A percentile compares a stretch with the other conserved stretches of the same genome.
phyloP scores from a whole-genome alignment of 2,329 filamentous ascomycete species.

The Venturia nashicola region DNA sequence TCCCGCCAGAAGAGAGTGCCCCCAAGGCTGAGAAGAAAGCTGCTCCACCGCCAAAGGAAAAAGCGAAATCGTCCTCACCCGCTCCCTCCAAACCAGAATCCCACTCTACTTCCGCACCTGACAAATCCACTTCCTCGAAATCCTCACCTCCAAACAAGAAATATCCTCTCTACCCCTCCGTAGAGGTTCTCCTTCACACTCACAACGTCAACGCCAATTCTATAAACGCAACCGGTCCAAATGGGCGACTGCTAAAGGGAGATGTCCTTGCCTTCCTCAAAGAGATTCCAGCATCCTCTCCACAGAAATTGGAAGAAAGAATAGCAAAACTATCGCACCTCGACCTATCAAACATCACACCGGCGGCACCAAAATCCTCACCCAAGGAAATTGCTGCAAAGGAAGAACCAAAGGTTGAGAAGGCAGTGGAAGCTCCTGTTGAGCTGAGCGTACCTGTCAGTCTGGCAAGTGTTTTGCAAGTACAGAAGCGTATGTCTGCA shows the following conservation, averaged over 20 bases:
- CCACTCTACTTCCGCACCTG: background rate
- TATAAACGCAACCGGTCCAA: constrained; percentile 79
- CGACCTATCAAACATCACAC: constrained; percentile 90
- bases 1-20: constrained; percentile 55
- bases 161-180: constrained; percentile 67
- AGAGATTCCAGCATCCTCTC: constrained; percentile 58
- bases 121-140: background rate
- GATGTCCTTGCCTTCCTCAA: constrained; percentile 88
- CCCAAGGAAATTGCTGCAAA: constrained; percentile 32
- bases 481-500: constrained; percentile 68
- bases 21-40: constrained; percentile 25
- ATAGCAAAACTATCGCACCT: constrained; percentile 70
- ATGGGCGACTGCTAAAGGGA: constrained; percentile 82
- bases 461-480: constrained; percentile 63
- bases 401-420: constrained; percentile 31
- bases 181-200: constrained; percentile 67
- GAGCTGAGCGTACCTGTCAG: constrained; percentile 65
- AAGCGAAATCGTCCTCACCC: constrained; percentile 10
- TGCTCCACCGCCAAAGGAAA: constrained; percentile 15
- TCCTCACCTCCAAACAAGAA: constrained; percentile 40
- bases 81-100: background rate
- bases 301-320: constrained; percentile 55
- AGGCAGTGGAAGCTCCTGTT: constrained; percentile 13
- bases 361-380: constrained; percentile 40
- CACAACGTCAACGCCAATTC: constrained; percentile 65